phyloP scores from a whole-genome alignment of 208 protist genomes.

The Leptomonas pyrrhocoris region DNA sequence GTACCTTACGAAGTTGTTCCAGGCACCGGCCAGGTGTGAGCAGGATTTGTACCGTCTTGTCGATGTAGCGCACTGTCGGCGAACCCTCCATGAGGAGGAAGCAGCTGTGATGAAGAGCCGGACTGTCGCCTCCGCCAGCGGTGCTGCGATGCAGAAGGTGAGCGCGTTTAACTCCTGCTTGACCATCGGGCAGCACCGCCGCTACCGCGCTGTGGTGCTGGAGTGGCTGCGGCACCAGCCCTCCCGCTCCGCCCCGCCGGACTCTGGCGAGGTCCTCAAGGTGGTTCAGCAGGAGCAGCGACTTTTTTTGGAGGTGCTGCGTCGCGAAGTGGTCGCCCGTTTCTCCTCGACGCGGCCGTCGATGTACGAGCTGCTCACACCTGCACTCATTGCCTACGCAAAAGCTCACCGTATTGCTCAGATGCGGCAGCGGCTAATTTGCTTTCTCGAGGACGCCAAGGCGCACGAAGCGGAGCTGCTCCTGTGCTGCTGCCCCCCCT shows the following conservation, averaged over 20 bases:
- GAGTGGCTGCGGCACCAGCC: constrained; percentile 37
- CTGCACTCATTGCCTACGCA: constrained; percentile 31
- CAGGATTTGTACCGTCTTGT: constrained; percentile 56
- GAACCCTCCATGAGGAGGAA: constrained; percentile 24
- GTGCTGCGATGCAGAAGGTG: constrained; percentile 2
- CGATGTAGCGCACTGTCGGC: constrained; percentile 42
- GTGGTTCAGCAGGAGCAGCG: constrained; percentile 57
- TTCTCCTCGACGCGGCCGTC: not conserved
- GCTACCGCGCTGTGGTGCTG: constrained; percentile 48
- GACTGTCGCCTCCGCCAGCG: not conserved
- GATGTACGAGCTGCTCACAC: constrained; percentile 11
- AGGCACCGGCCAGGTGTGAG: constrained; percentile 41
- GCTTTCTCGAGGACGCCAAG: constrained; percentile 33
- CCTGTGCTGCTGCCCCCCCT: constrained; percentile 1
- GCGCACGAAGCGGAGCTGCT: constrained; percentile 9
- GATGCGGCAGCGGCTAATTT: constrained; percentile 30
- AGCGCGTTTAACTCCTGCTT: constrained; percentile 61
- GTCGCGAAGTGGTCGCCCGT: constrained; percentile 26
- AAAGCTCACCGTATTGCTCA: constrained; percentile 36
- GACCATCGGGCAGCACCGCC: constrained; percentile 65
- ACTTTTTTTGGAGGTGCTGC: constrained; percentile 49
- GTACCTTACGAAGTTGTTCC: constrained; percentile 39
- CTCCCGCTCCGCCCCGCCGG: constrained; percentile 34
- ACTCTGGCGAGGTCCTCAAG: constrained; percentile 48
- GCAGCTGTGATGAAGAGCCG: not conserved